Base-by-base conservation (phyloP, 129 eudicot species). In the Heracleum sosnowskyi region DNA sequence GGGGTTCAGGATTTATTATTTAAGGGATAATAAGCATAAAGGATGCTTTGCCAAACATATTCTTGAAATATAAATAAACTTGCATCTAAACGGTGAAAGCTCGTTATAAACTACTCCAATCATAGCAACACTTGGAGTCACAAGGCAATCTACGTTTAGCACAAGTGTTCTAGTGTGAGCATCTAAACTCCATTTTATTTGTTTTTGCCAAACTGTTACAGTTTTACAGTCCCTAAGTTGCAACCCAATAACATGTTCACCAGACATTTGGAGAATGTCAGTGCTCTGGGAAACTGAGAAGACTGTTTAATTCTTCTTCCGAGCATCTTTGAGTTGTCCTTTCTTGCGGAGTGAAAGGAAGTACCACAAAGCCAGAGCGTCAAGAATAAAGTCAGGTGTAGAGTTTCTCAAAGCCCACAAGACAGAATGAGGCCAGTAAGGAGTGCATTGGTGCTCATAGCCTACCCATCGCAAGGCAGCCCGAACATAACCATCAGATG, bases 341-440 rank as follows among this genome's bases (percentile, higher is more conserved):
- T 80, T 91, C 77, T 95, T 95, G 45, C 97, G 86, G 83, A 95
- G 90, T 35, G 78, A 83, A 17, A 92, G 96, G 64, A 90, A 88
- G 87, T 85, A 90, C 20, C 79, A 66, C 51, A 87, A 81, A 29
- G 92, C 92, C 93, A 96, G 90, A 47, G 94, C 83, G 76, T 95
- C 99, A 40, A 88, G 17, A 11, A 77, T 76, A 40, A 85, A 83
- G 76, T 92, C 99, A 0, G 99, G 97, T 76, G 90, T 53, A 8
- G 36, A 75, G 79, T 79, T 53, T n/a, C 76, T 79, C 78, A 91
- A 26, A 39, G 84, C 96, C 98, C 98, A 91, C 34, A 91, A 62
- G 62, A 89, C 63, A 6, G 97, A 82, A 76, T 95, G 99, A 4
- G 99, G 97, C 99, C 97, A 95, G 86, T 95, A 92, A 60, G 99